Evolutionary conservation across 805 yeast species (phyloP).

Genomic region (Candida stauntonica): DNA sequence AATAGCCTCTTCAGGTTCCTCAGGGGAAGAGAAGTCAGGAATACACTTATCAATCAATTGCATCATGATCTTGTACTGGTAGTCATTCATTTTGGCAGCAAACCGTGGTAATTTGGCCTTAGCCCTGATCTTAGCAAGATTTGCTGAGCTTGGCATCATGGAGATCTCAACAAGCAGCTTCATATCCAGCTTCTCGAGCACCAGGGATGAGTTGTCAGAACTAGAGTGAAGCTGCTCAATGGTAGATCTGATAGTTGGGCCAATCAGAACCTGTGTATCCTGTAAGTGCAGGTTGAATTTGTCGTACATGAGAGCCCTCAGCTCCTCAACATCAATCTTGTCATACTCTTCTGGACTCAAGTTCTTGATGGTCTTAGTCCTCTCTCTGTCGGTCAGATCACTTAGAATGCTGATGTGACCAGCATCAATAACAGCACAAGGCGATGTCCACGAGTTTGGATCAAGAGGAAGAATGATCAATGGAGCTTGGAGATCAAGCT

Average conservation of each 20-base stretch:
- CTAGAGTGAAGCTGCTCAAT: conserved; percentile 61
- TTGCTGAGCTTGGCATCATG: conserved; percentile 75
- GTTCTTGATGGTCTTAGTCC: conserved; percentile 63
- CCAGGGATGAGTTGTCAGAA: conserved; percentile 41
- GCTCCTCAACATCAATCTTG: conserved; percentile 30
- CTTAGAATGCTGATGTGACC: conserved; percentile 87
- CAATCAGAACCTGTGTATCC: conserved; percentile 86
- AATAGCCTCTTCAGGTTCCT: conserved; percentile 33
- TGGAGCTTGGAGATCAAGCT: conserved; percentile 92
- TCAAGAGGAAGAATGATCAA: conserved; percentile 81
- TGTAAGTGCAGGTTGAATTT: conserved; percentile 70
- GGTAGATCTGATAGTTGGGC: conserved; percentile 74
- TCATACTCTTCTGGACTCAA: conserved; percentile 71
- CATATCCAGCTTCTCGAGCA: conserved; percentile 73
- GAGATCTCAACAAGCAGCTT: conserved; percentile 75
- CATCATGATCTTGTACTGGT: conserved; percentile 87
- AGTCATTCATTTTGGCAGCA: conserved; percentile 72
- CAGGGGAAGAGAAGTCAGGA: conserved; percentile 40
- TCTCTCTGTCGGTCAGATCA: conserved; percentile 69
- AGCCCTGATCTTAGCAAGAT: conserved; percentile 65
- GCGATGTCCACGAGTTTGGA: conserved; percentile 72
- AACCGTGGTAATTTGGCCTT: conserved; percentile 76
- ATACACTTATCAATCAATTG: conserved; percentile 63
- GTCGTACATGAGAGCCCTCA: conserved; percentile 76
- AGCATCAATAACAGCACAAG: conserved; percentile 90